Evolutionary conservation across 306 rosid genomes (phyloP).

Genomic region (Ormosia semicastrata): DNA sequence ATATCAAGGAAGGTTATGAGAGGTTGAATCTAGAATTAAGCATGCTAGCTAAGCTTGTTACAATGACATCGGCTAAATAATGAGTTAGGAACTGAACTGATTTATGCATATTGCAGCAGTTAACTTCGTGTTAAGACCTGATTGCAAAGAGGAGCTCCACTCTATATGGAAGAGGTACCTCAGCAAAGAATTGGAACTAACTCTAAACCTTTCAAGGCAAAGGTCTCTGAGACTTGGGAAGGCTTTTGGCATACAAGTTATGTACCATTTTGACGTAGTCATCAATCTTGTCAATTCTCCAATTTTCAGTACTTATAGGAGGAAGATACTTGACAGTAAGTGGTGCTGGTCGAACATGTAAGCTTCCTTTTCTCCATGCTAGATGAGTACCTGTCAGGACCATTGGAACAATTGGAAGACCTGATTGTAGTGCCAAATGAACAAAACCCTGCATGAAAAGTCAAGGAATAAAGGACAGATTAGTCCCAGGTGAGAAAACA

Average conservation of each 20-base stretch:
- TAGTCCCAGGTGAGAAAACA: background rate
- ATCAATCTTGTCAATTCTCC: conserved; percentile 54
- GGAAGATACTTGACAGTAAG: conserved; percentile 50
- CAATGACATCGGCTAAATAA: background rate
- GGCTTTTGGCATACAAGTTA: conserved; percentile 40
- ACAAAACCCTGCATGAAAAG: conserved; percentile 56
- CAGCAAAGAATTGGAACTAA: background rate
- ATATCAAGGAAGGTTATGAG: background rate
- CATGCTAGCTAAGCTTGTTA: background rate
- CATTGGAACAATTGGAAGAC: conserved; percentile 60
- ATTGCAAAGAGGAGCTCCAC: background rate
- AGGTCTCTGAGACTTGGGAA: conserved; percentile 55
- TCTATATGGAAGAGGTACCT: background rate
- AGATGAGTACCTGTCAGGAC: conserved; percentile 58
- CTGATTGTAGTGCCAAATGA: conserved; percentile 61
- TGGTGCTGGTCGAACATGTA: conserved; percentile 52
- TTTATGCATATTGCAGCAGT: background rate
- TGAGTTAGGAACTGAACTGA: background rate
- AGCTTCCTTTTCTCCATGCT: conserved; percentile 67
- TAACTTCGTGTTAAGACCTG: background rate
- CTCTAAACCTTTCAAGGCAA: conserved; percentile 2
- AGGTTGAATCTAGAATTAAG: background rate
- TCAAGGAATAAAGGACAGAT: background rate
- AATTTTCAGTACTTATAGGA: conserved; percentile 48
- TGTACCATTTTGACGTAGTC: conserved; percentile 40